Evolutionary conservation across 345 rosid species (phyloP).

Genomic region (Populus deltoides): DNA sequence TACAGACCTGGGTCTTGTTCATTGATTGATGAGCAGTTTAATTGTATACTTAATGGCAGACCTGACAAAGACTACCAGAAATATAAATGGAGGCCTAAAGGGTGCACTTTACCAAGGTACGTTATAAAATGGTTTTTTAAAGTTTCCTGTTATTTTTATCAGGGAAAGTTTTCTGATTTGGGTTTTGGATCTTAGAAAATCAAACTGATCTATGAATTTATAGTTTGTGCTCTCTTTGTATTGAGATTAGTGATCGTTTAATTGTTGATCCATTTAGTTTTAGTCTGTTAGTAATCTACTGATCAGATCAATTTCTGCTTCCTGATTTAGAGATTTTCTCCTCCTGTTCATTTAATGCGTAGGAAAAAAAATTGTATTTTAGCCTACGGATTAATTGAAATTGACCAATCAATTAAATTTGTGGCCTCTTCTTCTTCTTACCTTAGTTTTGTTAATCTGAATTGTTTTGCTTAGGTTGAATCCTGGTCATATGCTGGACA

Average conservation of each 20-base stretch:
- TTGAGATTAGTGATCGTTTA: not conserved
- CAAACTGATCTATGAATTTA: not conserved
- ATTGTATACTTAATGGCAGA: constrained; percentile 73
- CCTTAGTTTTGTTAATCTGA: not conserved
- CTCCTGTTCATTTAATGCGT: not conserved
- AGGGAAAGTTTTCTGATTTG: not conserved
- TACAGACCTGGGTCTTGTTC: constrained; percentile 88
- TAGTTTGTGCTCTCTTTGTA: not conserved
- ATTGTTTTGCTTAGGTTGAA: constrained; percentile 44
- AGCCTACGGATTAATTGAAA: not conserved
- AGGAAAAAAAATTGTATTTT: not conserved
- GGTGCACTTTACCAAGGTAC: constrained; percentile 81
- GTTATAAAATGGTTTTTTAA: not conserved
- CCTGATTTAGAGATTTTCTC: not conserved
- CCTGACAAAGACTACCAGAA: constrained; percentile 70
- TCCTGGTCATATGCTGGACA: constrained; percentile 56
- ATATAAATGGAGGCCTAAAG: constrained; percentile 83
- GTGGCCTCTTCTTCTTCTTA: not conserved
- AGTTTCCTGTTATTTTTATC: not conserved
- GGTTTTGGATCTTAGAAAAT: not conserved
- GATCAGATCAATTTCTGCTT: not conserved
- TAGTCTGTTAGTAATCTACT: not conserved
- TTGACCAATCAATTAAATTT: not conserved
- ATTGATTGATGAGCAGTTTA: constrained; percentile 76
- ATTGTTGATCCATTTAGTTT: not conserved